Percentiles rank a stretch among this genome's conserved stretches.
Evolutionary conservation across 352 stramenopile species (phyloP).

Genomic region (Pythium aphanidermatum): DNA sequence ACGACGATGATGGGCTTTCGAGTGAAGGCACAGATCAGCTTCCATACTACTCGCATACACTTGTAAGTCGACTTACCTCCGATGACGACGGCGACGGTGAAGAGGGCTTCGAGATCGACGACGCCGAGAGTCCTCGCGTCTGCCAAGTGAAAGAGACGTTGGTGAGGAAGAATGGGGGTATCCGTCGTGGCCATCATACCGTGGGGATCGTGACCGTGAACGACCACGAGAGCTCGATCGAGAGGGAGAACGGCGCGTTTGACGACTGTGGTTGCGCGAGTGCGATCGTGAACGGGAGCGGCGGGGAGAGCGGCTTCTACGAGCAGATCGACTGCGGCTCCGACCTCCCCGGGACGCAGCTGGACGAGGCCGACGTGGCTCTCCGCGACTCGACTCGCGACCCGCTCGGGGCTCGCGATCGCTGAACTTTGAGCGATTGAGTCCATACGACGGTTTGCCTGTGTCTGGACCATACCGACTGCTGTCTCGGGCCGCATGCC

Average conservation of each 20-base stretch:
- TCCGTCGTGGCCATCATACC: no score
- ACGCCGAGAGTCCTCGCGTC: neutral
- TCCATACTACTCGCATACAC: no score
- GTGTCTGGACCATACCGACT: neutral
- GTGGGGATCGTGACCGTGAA: conserved; percentile 17
- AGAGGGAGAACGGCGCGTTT: conserved; percentile 13
- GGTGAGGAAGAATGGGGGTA: no score
- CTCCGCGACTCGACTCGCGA: neutral
- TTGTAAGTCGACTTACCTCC: neutral
- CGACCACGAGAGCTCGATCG: no score
- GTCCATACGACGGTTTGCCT: conserved; percentile 2
- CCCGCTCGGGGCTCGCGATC: neutral
- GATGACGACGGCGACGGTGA: neutral
- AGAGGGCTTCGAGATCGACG: conserved; percentile 1
- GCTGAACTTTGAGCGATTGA: neutral
- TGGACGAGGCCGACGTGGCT: neutral
- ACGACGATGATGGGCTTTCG: no score
- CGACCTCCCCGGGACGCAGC: no score
- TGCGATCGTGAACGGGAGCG: neutral
- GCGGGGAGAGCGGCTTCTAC: conserved; percentile 1
- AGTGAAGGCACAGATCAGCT: no score
- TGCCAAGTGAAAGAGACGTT: neutral
- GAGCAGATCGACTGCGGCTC: neutral
- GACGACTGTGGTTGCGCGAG: conserved; percentile 17
- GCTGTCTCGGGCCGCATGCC: conserved; percentile 15